phyloP scores from a whole-genome alignment of 805 yeast genomes.

The Ogataea naganishii region DNA sequence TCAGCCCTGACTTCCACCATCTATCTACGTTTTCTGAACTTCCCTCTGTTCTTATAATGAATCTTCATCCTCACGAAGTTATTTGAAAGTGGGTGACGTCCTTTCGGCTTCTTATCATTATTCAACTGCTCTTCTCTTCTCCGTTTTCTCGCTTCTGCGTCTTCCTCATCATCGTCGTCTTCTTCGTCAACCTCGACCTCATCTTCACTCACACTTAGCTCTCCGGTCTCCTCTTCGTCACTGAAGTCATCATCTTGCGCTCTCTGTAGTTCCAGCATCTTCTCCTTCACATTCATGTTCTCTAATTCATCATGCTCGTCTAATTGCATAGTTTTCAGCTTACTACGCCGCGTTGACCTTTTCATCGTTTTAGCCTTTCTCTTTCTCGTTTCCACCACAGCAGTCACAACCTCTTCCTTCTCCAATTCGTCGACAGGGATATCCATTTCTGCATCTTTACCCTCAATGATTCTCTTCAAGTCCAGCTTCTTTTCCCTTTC shows the following conservation, averaged over 20 bases:
- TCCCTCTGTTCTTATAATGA: constrained; percentile 1
- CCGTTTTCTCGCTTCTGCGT: neutral
- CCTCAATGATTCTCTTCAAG: constrained; percentile 2
- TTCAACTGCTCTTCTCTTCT: neutral
- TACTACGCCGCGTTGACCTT: constrained; percentile 43
- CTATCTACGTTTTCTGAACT: constrained; percentile 7
- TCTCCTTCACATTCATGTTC: constrained; percentile 33
- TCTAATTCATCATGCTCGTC: constrained; percentile 23
- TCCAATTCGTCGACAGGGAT: constrained; percentile 4
- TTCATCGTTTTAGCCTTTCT: neutral
- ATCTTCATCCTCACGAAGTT: constrained; percentile 1
- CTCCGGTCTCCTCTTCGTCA: constrained; percentile 1
- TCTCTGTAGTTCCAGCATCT: constrained; percentile 26
- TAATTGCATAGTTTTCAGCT: constrained; percentile 30
- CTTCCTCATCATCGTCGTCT: constrained; percentile 2
- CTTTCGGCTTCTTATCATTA: neutral
- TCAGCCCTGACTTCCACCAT: constrained; percentile 1
- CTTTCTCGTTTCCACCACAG: constrained; percentile 1
- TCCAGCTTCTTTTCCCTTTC: constrained; percentile 3
- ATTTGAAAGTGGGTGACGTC: neutral
- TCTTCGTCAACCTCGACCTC: constrained; percentile 1
- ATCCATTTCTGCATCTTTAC: constrained; percentile 1
- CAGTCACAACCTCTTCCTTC: constrained; percentile 1
- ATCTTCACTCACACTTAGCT: constrained; percentile 1
- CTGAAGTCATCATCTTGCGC: too few species aligned